Percentiles rank a stretch among this genome's conserved stretches.
Conservation (phyloP, 139 green algal species). For the Tetraselmis striata region DNA sequence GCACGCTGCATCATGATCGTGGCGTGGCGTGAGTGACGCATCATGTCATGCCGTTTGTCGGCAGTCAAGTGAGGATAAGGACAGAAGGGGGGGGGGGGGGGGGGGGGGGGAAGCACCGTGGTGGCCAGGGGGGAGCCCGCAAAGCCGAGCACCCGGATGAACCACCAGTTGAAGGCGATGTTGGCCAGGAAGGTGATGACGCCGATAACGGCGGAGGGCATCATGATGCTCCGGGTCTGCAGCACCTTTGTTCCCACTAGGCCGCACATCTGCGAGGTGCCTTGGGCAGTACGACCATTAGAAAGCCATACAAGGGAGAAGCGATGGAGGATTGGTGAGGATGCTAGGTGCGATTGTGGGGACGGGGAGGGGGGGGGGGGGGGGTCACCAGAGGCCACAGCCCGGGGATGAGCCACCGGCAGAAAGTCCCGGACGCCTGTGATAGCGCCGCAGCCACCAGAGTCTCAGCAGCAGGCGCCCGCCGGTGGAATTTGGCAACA, state of each 20-base stretch:
- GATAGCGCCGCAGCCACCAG: neutral
- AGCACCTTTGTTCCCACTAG: constrained; percentile 32
- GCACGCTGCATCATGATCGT: too few relatives aligned
- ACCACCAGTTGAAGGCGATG: constrained; percentile 18
- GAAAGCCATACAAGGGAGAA: too few relatives aligned
- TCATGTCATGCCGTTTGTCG: too few relatives aligned
- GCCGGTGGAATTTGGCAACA: too few relatives aligned
- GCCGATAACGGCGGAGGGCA: constrained; percentile 19
- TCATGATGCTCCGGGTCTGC: constrained; percentile 40
- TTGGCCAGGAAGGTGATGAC: constrained; percentile 23
- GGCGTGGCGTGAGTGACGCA: too few relatives aligned
- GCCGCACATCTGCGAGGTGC: neutral
- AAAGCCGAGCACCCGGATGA: constrained; percentile 24
- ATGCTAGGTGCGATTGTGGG: too few relatives aligned
- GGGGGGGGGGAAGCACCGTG: neutral
- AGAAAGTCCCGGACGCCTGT: constrained; percentile 8
- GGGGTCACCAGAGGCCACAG: constrained; percentile 20
- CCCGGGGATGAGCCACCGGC: constrained; percentile 22
- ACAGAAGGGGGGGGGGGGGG: neutral
- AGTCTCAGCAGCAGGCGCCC: too few relatives aligned
- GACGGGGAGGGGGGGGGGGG: neutral
- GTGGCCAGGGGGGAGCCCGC: constrained; percentile 27
- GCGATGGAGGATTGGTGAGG: too few relatives aligned
- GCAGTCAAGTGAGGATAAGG: too few relatives aligned
- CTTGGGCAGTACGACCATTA: too few relatives aligned